Base-by-base conservation (phyloP, 2,329 filamentous ascomycete species). In the Rutstroemia sp. region DNA sequence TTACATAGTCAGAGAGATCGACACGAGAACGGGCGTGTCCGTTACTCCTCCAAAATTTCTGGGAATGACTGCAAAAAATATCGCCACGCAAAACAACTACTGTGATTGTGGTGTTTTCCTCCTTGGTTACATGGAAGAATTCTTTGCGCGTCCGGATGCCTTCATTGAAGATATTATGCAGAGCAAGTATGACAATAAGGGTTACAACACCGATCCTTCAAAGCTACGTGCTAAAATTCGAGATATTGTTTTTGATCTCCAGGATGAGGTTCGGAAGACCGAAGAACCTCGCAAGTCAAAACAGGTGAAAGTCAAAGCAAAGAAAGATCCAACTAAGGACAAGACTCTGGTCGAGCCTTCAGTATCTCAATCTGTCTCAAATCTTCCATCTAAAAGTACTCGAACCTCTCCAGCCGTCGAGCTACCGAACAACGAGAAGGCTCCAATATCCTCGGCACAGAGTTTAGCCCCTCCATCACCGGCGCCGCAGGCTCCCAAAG, bases 41-140 rank as follows among this genome's bases (percentile, higher is more conserved):
- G 68, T 74, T 27, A 60, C 64, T 17, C 65, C 68, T 34, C 57
- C 64, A 1, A 52, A 58, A 17, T 54, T 62, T 17, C 54, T 73
- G 34, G 82, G 81, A 4, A 83, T 88, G 75, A 90, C 83, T 40
- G 89, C 88, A 4, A 87, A 81, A 58, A 56, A 79, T 7, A 86
- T 96, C 14, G 92, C 94, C 0, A 73, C 80, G 59, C 94, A 99
- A 70, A 73, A 82, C 49, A 97, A 99, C 67, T 88, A 80, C 63
- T 92, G 82, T 59, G 94, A 99, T 68, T 99, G 94, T 66, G 94
- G 94, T 8, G 75, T 96, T 0, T 99, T 88, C 64, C 75, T 97
- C 3, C 75, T 96, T 4, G 87, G 86, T 2, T 99, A 97, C 66
- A 77, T 95, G 53, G 81, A 90, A 61, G 84, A 88, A 61, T 96